phyloP scores from a whole-genome alignment of 2,329 filamentous ascomycete genomes.

The Calonectria ilicicola region DNA sequence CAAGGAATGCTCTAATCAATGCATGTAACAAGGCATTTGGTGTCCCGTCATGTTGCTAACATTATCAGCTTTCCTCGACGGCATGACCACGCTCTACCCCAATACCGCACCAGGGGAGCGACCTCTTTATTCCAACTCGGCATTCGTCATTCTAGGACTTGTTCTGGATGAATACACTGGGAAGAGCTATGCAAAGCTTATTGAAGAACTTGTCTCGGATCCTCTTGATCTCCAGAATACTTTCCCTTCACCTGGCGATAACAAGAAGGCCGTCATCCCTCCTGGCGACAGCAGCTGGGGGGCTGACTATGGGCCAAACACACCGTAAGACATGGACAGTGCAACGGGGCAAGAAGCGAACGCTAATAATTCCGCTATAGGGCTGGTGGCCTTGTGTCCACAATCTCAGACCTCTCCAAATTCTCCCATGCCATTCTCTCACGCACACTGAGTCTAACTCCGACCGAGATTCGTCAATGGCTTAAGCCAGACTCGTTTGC shows the following conservation, averaged over 20 bases:
- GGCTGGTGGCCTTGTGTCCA: conserved; percentile 50
- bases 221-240: conserved; percentile 36
- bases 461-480: conserved; percentile 45
- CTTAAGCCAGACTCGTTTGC: conserved; percentile 49
- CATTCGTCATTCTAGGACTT: conserved; percentile 51
- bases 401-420: conserved; percentile 46
- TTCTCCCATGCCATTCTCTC: conserved; percentile 46
- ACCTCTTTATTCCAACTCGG: conserved; percentile 56
- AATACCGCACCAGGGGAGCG: conserved; percentile 46
- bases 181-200: conserved; percentile 43
- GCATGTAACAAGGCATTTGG: conserved; percentile 33
- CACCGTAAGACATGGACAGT: conserved; percentile 43
- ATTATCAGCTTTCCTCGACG: conserved; percentile 47
- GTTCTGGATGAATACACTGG: conserved; percentile 47
- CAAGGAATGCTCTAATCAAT: conserved; percentile 45
- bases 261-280: conserved; percentile 48
- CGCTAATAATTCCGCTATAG: conserved; percentile 29
- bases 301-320: conserved; percentile 46
- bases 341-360: neutral
- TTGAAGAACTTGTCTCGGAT: conserved; percentile 34
- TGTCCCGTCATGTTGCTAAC: neutral
- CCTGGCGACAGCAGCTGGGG: conserved; percentile 49
- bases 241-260: conserved; percentile 44
- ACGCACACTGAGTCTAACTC: conserved; percentile 38
- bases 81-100: conserved; percentile 45